Evolutionary conservation across 2,329 filamentous ascomycete species (phyloP).

Genomic region (Raffaelea ambrosiae): DNA sequence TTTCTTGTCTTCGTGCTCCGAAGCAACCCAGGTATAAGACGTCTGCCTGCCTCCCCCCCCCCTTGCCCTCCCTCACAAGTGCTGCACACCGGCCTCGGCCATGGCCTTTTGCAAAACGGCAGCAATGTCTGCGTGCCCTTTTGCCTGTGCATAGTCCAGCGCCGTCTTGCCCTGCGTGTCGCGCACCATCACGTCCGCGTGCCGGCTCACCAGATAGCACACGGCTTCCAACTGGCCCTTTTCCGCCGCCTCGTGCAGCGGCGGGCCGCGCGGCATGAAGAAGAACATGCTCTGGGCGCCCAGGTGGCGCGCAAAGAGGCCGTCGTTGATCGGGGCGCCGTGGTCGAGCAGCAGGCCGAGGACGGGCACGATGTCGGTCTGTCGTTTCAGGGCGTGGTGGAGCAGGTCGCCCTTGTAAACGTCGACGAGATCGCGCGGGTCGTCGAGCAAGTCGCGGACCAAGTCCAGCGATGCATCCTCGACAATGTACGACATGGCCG

Average conservation of each 20-base stretch:
- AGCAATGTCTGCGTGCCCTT: neutral
- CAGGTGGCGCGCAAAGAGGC: neutral
- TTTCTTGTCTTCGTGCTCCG: no score
- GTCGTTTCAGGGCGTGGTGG: neutral
- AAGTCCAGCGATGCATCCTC: neutral
- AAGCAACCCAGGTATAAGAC: no score
- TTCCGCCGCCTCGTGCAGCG: constrained; percentile 1
- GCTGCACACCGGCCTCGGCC: neutral
- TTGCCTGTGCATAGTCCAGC: neutral
- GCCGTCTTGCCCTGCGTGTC: constrained; percentile 1
- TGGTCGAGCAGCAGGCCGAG: constrained; percentile 3
- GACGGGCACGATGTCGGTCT: constrained; percentile 1
- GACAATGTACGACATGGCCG: neutral
- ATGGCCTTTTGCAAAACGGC: neutral
- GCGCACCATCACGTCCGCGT: constrained; percentile 1
- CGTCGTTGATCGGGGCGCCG: constrained; percentile 1
- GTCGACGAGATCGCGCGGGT: constrained; percentile 1
- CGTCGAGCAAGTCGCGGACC: neutral
- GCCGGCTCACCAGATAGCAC: neutral
- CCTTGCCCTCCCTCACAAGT: no score
- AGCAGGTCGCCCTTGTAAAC: neutral
- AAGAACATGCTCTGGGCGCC: neutral
- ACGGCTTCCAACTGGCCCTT: neutral
- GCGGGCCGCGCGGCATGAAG: neutral
- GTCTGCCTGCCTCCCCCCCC: no score